phyloP scores from a whole-genome alignment of 139 green algal genomes.

The Volvox africanus region DNA sequence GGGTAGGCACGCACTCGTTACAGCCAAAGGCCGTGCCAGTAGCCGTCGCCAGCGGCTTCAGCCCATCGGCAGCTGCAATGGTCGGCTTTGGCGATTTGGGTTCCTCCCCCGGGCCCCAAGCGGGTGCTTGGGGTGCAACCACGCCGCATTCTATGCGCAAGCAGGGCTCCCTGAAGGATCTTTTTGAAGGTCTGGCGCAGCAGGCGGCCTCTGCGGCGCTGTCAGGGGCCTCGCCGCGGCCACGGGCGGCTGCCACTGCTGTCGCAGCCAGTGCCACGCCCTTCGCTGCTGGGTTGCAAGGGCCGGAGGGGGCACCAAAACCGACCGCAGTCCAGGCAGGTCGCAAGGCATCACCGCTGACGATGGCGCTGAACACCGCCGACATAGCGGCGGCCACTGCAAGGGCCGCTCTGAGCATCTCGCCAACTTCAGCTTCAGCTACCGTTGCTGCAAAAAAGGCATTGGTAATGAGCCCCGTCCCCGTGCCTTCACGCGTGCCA shows the following conservation, averaged over 20 bases:
- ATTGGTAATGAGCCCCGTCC: neutral
- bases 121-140: neutral
- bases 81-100: neutral
- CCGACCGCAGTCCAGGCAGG: neutral
- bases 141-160: neutral
- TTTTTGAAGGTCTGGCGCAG: conserved; percentile 2
- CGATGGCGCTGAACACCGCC: neutral
- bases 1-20: neutral
- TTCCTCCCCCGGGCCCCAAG: neutral
- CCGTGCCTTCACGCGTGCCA: neutral
- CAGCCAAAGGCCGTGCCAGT: neutral
- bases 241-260: neutral
- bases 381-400: neutral
- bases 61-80: neutral
- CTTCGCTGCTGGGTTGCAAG: too few relatives aligned
- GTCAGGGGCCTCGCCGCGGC: neutral
- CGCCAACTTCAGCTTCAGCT: neutral
- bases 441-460: neutral
- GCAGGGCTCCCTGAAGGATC: conserved; percentile 26
- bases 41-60: neutral
- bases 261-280: neutral
- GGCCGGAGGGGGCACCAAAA: too few relatives aligned
- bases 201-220: neutral
- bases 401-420: neutral
- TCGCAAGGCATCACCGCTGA: conserved; percentile 20